Percentiles rank a stretch among this genome's conserved stretches.
Evolutionary conservation across 2,329 filamentous ascomycete species (phyloP).

Genomic region (Emmonsiellopsis sp.): DNA sequence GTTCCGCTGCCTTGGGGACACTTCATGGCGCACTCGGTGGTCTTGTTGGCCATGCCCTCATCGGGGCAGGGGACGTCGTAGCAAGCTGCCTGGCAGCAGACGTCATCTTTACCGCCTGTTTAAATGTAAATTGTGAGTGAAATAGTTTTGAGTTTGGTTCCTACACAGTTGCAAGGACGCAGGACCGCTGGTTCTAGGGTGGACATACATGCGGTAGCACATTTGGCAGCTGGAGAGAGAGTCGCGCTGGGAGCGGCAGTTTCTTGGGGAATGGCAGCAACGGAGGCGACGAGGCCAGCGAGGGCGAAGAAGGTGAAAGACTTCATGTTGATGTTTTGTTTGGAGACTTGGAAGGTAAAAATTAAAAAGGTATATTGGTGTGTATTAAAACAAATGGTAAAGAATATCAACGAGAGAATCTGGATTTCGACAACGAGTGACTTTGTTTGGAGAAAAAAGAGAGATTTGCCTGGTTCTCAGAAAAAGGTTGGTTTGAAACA

Average conservation of each 20-base stretch:
- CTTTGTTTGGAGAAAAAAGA: not conserved
- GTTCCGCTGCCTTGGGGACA: slow-evolving; percentile 47
- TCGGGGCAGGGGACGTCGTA: slow-evolving; percentile 44
- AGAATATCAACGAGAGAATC: not conserved
- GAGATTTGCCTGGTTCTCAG: not conserved
- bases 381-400: not conserved
- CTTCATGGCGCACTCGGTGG: slow-evolving; percentile 42
- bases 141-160: not conserved
- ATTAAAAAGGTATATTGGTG: not conserved
- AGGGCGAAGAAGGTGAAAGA: slow-evolving; percentile 35
- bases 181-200: not conserved
- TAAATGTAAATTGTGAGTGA: not conserved
- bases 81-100: slow-evolving; percentile 45
- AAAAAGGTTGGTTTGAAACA: not conserved
- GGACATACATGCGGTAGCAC: slow-evolving; percentile 29
- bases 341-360: not conserved
- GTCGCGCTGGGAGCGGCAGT: slow-evolving; percentile 22
- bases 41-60: slow-evolving; percentile 41
- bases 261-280: slow-evolving; percentile 32
- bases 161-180: not conserved
- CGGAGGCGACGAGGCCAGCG: slow-evolving; percentile 37
- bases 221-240: slow-evolving; percentile 26
- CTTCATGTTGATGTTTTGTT: slow-evolving; percentile 26
- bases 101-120: slow-evolving; percentile 34
- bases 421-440: not conserved